Conservation (phyloP, 257 asterid genomes). For the Cynanchum wilfordii region DNA sequence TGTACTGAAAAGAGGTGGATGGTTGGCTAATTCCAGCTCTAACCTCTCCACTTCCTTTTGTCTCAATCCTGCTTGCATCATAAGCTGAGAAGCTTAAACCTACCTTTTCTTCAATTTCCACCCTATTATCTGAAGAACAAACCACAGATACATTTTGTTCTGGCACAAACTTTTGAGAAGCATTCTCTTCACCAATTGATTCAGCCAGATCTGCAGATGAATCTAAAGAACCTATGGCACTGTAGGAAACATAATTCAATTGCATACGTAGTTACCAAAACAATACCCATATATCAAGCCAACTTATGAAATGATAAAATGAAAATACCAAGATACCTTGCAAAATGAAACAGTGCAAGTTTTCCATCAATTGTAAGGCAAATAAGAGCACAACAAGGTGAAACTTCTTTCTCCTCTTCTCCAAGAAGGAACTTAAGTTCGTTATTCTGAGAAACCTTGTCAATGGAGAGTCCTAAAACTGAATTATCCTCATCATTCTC, state of each 20-base stretch:
- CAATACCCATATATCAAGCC: background rate
- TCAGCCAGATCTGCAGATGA: slow-evolving; percentile 32
- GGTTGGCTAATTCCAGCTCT: slow-evolving; percentile 23
- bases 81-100: slow-evolving; percentile 23
- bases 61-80: slow-evolving; percentile 20
- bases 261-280: slow-evolving; percentile 6
- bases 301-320: background rate
- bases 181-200: slow-evolving; percentile 44
- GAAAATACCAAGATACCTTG: slow-evolving; percentile 46
- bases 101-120: slow-evolving; percentile 22
- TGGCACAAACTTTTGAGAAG: slow-evolving; percentile 20
- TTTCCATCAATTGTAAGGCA: slow-evolving; percentile 86
- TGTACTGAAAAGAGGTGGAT: slow-evolving; percentile 24
- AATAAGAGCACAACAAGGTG: slow-evolving; percentile 74
- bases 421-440: slow-evolving; percentile 51
- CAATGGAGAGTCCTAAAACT: slow-evolving; percentile 64
- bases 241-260: slow-evolving; percentile 29
- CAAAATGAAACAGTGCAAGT: slow-evolving; percentile 73
- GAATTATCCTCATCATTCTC: slow-evolving; percentile 73
- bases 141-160: slow-evolving; percentile 28
- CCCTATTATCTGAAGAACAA: slow-evolving; percentile 29
- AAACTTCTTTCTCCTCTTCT: slow-evolving; percentile 61
- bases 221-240: slow-evolving; percentile 48
- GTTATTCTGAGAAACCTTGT: slow-evolving; percentile 66
- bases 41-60: slow-evolving; percentile 23